A percentile compares a stretch with the other conserved stretches of the same genome.
Conservation (phyloP, 805 yeast genomes). For the Nakazawaea populi region DNA sequence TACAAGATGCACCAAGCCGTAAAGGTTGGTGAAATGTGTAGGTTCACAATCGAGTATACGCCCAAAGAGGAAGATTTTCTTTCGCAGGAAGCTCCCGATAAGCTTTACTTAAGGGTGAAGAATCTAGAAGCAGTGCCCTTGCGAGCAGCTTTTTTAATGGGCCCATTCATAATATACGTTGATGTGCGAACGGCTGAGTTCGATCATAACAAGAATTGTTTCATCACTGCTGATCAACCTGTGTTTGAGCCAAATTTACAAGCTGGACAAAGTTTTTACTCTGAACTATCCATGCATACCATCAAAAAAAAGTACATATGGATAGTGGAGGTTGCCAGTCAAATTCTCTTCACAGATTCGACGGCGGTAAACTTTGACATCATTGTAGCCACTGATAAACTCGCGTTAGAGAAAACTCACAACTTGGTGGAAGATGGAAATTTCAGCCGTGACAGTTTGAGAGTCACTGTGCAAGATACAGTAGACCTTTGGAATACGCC, state of each 20-base stretch:
- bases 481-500: slow-evolving; percentile 74
- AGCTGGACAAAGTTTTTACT: slow-evolving; percentile 59
- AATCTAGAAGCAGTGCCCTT: slow-evolving; percentile 69
- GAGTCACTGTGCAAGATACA: slow-evolving; percentile 53
- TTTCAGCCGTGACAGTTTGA: slow-evolving; percentile 28
- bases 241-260: slow-evolving; percentile 62
- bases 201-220: slow-evolving; percentile 42
- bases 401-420: slow-evolving; percentile 11
- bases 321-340: slow-evolving; percentile 78
- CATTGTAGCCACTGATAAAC: slow-evolving; percentile 41
- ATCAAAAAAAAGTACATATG: slow-evolving; percentile 57
- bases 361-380: slow-evolving; percentile 68
- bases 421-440: slow-evolving; percentile 12
- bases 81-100: slow-evolving; percentile 6
- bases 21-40: slow-evolving; percentile 54
- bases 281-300: slow-evolving; percentile 61
- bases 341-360: slow-evolving; percentile 64
- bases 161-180: slow-evolving; percentile 82
- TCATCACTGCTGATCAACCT: slow-evolving; percentile 76
- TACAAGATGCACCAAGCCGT: slow-evolving; percentile 24
- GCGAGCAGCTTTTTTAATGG: slow-evolving; percentile 81
- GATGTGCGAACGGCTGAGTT: slow-evolving; percentile 72
- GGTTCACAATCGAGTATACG: slow-evolving; percentile 47
- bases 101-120: slow-evolving; percentile 52
- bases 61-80: slow-evolving; percentile 23